Evolutionary conservation across 768 basidiomycete species (phyloP).

Genomic region (Lactarius deliciosus): DNA sequence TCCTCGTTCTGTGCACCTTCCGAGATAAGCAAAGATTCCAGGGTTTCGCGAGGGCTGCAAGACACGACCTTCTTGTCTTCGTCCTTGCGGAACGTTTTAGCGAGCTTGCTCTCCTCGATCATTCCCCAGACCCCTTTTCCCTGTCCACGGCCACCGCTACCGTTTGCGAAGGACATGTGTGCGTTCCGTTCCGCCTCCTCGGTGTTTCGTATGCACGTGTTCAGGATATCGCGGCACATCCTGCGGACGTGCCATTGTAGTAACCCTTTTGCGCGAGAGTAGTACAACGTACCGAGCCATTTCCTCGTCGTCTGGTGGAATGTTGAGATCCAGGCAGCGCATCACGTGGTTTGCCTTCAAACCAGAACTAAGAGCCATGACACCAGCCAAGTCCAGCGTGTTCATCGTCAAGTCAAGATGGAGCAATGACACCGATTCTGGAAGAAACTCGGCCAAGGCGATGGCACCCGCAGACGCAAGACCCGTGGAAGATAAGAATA

Average conservation of each 20-base stretch:
- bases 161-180: constrained; percentile 30
- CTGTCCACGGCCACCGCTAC: constrained; percentile 49
- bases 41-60: constrained; percentile 29
- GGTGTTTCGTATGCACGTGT: constrained; percentile 89
- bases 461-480: constrained; percentile 87
- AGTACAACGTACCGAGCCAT: constrained; percentile 58
- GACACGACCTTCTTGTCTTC: constrained; percentile 55
- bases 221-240: constrained; percentile 86
- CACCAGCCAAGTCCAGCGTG: constrained; percentile 80
- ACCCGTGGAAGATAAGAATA: constrained; percentile 84
- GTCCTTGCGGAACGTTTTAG: constrained; percentile 60
- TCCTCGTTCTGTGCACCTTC: constrained; percentile 38
- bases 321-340: constrained; percentile 90
- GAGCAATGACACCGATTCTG: constrained; percentile 81
- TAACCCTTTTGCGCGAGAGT: constrained; percentile 1
- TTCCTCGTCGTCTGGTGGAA: constrained; percentile 81
- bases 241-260: constrained; percentile 35
- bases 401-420: constrained; percentile 92
- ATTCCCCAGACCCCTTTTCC: constrained; percentile 77
- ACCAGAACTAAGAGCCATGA: constrained; percentile 87
- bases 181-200: constrained; percentile 67
- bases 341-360: constrained; percentile 82
- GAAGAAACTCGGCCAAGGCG: constrained; percentile 93
- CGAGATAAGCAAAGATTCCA: constrained; percentile 26
- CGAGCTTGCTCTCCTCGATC: constrained; percentile 84